Percentiles rank a stretch among this genome's conserved stretches.
Conservation (phyloP, 2,329 filamentous ascomycete species). For the Neonectria ditissima region DNA sequence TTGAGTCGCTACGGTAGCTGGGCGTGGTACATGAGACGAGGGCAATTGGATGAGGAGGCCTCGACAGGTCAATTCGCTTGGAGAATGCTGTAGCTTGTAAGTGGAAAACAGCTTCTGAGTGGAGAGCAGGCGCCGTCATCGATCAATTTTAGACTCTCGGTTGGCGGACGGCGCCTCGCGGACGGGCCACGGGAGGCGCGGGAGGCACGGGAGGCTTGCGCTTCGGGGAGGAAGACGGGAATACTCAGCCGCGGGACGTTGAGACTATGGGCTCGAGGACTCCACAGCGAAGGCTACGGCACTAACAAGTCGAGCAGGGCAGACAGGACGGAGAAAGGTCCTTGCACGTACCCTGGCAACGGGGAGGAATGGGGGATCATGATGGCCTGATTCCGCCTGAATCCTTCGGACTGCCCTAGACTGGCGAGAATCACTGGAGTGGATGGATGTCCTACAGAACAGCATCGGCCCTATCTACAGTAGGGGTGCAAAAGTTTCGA, state of each 20-base stretch:
- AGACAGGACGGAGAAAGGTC: not conserved
- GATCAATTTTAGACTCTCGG: not conserved
- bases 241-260: not conserved
- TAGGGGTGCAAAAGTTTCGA: too few relatives aligned
- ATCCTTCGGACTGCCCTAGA: not conserved
- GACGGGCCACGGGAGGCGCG: not conserved
- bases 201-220: not conserved
- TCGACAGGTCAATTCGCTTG: not conserved
- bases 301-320: not conserved
- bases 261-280: not conserved
- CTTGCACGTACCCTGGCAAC: not conserved
- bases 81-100: not conserved
- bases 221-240: not conserved
- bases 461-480: not conserved
- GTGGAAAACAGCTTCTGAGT: not conserved
- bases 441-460: slow-evolving; percentile 3
- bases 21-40: not conserved
- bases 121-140: not conserved
- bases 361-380: not conserved
- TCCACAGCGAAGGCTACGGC: not conserved
- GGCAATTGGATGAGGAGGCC: too few relatives aligned
- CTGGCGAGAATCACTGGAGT: too few relatives aligned
- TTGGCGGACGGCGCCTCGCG: not conserved
- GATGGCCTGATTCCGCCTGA: slow-evolving; percentile 9
- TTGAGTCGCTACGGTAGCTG: too few relatives aligned